Percentiles rank a stretch among this genome's conserved stretches.
These are phyloP conservation scores for Lanmaoa pseudosensibilis DNA, from an alignment of 768 basidiomycete species.

Conservation along the genomic window DNA sequence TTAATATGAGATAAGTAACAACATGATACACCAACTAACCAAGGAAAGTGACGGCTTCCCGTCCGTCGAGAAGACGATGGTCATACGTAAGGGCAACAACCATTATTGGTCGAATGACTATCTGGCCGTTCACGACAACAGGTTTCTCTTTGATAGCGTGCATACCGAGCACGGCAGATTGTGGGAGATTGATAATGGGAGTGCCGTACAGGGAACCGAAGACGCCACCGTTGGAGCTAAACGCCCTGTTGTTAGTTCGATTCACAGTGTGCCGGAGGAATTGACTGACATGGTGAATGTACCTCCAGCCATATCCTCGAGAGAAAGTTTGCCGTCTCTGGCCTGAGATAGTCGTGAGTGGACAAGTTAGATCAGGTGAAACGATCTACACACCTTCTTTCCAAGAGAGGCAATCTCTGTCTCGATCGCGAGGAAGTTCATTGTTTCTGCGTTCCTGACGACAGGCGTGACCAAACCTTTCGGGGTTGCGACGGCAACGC, in stretches of 20 bases:
- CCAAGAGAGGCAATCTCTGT: slow-evolving; percentile 88
- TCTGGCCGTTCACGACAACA: slow-evolving; percentile 91
- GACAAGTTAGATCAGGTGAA: slow-evolving; percentile 3
- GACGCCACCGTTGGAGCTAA: slow-evolving; percentile 96
- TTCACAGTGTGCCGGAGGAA: background rate
- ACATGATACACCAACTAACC: slow-evolving; percentile 50
- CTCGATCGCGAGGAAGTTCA: slow-evolving; percentile 91
- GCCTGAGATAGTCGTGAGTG: slow-evolving; percentile 47
- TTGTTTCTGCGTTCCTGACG: slow-evolving; percentile 82
- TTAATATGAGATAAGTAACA: slow-evolving; percentile 3
- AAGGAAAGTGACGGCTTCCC: slow-evolving; percentile 97
- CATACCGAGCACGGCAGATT: slow-evolving; percentile 95
- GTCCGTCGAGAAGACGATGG: slow-evolving; percentile 91
- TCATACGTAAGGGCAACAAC: slow-evolving; percentile 92
- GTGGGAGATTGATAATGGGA: slow-evolving; percentile 98
- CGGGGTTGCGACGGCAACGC: slow-evolving; percentile 95
- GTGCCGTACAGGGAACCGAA: slow-evolving; percentile 97
- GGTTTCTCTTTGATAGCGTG: slow-evolving; percentile 91
- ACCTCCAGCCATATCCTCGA: slow-evolving; percentile 98
- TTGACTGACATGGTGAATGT: slow-evolving; percentile 92
- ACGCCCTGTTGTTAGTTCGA: background rate
- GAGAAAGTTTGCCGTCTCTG: slow-evolving; percentile 86
- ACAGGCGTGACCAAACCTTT: slow-evolving; percentile 98
- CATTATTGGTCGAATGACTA: slow-evolving; percentile 97
- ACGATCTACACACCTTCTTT: slow-evolving; percentile 62